Conservation (phyloP, 768 basidiomycete species). For the Psilocybe subaeruginosa region DNA sequence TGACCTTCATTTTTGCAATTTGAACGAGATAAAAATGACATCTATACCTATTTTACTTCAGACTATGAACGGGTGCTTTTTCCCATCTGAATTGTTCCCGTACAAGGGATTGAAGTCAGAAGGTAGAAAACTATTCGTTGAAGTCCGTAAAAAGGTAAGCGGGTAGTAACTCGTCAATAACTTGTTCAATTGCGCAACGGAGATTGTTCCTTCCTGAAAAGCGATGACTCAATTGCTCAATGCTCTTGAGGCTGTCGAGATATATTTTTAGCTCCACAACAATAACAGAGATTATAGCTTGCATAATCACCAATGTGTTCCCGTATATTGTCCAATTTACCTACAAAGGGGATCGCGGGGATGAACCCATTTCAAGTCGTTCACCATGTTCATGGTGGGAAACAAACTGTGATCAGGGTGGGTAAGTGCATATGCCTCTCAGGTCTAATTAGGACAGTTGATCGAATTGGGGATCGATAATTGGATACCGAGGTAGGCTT, state of each 20-base stretch:
- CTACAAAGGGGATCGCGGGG: neutral
- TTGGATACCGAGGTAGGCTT: slow-evolving; percentile 9
- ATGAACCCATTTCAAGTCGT: neutral
- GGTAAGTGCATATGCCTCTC: neutral
- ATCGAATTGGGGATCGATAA: slow-evolving; percentile 11
- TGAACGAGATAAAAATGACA: neutral
- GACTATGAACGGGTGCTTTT: neutral
- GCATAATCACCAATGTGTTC: neutral
- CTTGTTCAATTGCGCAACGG: neutral
- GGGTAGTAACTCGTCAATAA: neutral
- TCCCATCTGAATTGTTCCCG: neutral
- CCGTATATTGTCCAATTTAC: neutral
- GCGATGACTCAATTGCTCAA: neutral
- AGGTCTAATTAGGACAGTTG: slow-evolving; percentile 10
- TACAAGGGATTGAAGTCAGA: neutral
- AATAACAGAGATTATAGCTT: neutral
- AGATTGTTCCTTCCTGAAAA: neutral
- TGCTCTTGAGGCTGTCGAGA: no score
- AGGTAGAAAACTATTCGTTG: neutral
- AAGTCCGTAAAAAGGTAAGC: neutral
- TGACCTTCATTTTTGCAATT: neutral
- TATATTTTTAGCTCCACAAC: neutral
- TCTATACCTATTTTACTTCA: neutral
- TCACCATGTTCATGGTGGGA: neutral
- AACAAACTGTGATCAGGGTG: neutral